Conservation (phyloP, 306 rosid species). For the Cicer bijugum region DNA sequence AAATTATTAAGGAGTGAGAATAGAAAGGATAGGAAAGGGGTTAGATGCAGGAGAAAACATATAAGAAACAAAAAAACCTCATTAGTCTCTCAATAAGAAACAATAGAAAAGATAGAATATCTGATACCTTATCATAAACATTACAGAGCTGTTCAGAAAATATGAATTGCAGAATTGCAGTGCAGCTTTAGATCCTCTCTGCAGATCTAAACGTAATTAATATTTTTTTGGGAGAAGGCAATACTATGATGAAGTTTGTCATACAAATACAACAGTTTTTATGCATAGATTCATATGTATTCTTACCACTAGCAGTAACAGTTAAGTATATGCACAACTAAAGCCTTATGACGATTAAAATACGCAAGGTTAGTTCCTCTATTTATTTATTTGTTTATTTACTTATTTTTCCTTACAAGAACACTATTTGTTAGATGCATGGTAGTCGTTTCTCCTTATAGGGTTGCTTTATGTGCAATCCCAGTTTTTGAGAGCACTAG, state of each 20-base stretch:
- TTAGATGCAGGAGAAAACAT: not conserved
- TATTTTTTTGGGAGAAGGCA: constrained; percentile 20
- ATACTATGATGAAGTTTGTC: not conserved
- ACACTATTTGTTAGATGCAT: not conserved
- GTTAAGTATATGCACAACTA: constrained; percentile 24
- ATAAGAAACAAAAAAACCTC: constrained; percentile 21
- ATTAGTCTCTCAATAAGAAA: constrained; percentile 31
- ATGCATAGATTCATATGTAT: not conserved
- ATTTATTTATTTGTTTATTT: constrained; percentile 9
- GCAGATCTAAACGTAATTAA: constrained; percentile 48
- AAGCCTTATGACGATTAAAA: not conserved
- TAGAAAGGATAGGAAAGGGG: constrained; percentile 8
- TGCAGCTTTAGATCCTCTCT: constrained; percentile 87
- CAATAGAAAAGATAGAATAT: constrained; percentile 48
- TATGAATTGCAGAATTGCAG: constrained; percentile 76
- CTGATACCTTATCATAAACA: constrained; percentile 96
- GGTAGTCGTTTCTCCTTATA: constrained; percentile 2
- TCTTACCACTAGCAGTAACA: constrained; percentile 20
- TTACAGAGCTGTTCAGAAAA: constrained; percentile 85
- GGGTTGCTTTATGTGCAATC: constrained; percentile 20
- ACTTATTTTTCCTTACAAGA: not conserved
- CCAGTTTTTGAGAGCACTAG: not conserved
- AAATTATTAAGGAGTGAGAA: not conserved
- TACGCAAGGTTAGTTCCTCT: not conserved
- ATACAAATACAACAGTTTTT: constrained; percentile 7